Percentiles rank a stretch among this genome's conserved stretches.
phyloP scores from a whole-genome alignment of 768 basidiomycete species.

The Boletus vinaceobasis region DNA sequence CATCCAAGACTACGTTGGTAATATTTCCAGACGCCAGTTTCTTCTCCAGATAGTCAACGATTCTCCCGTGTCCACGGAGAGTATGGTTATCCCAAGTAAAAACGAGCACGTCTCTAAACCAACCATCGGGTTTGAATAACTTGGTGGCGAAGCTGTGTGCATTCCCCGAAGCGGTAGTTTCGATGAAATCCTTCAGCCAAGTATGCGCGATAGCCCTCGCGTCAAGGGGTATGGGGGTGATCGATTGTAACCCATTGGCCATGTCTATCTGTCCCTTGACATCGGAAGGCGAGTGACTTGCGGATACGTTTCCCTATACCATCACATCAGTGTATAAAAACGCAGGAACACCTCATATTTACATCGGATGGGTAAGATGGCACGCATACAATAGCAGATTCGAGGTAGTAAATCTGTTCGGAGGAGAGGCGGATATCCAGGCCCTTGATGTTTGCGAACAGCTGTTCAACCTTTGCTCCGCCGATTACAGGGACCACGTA shows the following conservation, averaged over 20 bases:
- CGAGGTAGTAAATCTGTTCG: neutral
- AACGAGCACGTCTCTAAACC: constrained; percentile 3
- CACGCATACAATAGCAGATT: neutral
- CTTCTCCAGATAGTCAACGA: neutral
- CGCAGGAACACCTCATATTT: neutral
- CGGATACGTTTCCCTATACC: neutral
- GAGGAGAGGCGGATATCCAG: neutral
- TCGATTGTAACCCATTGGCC: too few species aligned
- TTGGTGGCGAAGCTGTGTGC: neutral
- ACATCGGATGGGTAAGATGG: neutral
- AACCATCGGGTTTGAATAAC: neutral
- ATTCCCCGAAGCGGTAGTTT: neutral
- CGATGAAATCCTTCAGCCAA: neutral
- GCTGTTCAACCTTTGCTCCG: neutral
- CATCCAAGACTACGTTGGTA: constrained; percentile 1
- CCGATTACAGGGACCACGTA: neutral
- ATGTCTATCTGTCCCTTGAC: neutral
- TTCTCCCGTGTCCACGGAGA: constrained; percentile 1
- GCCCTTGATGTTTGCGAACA: neutral
- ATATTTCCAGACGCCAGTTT: neutral
- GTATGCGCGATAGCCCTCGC: neutral
- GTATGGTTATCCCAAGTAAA: constrained; percentile 3
- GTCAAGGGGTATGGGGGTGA: neutral
- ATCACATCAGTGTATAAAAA: neutral
- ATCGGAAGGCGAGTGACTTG: neutral